Evolutionary conservation across 1,139 yeast species (phyloP), one percentile per base, ranked within the genome.

Genomic region (Taphrina confusa): DNA sequence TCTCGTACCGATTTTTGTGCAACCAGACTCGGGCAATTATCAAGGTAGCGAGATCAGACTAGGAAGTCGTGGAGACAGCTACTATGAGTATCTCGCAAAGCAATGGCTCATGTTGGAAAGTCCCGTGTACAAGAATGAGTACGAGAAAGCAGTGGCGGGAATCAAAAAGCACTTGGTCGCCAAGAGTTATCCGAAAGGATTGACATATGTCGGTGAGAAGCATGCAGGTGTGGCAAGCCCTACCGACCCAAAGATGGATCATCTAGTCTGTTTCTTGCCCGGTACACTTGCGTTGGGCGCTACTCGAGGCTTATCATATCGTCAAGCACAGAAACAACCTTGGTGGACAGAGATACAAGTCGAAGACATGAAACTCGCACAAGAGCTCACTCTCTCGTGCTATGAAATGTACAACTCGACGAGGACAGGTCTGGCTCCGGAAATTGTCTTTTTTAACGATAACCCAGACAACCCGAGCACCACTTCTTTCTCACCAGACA

Each of bases 41-140:
- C 82, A 78, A 64, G 90, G 89, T 0, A 69, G 71, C 0, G 72
- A 80, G 62, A 87, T 91, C 63, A 79, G 96, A 65, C 75, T 91
- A 62, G 97, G 97, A 0, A 87, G 95, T 0, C 79, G 96, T 67
- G 97, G 96, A 54, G 97, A 90, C 71, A 88, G 96, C 0, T 91
- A 90, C 71, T 91, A 91, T 69, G 97, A 91, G 73, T 90, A 89
- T 71, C 76, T 91, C 58, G 77, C 90, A 66, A 91, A 91, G 72
- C 96, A 90, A 72, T 88, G 84, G 70, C 74, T 91, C 65, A 92
- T 87, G 71, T 88, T 97, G 1, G 79, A 79, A 61, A 80, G 80
- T 68, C 73, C 74, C 0, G 72, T 84, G n/a, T 89, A 82, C 76
- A 78, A 80, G 72, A 80, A 79, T 45, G 85, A 90, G 85, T 90